A percentile compares a stretch with the other conserved stretches of the same genome.
These are phyloP conservation scores for Clausena lansium DNA, from an alignment of 345 rosid genomes.

Conservation along the genomic window DNA sequence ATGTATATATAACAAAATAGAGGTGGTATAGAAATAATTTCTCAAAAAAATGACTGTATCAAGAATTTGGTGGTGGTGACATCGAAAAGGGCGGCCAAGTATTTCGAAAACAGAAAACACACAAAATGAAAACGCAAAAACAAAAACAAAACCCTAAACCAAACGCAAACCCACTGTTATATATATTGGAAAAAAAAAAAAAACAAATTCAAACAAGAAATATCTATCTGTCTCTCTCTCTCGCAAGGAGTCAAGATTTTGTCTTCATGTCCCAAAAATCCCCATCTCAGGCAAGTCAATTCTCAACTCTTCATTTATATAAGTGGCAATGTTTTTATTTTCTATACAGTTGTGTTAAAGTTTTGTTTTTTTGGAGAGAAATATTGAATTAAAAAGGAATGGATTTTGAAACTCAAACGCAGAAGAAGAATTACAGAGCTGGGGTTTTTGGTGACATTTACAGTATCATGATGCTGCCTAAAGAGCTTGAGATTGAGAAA, in stretches of 20 bases:
- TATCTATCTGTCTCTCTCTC: background rate
- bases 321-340: background rate
- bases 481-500: constrained; percentile 53
- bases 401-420: constrained; percentile 50
- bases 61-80: too few species aligned
- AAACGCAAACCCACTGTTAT: background rate
- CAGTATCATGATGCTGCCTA: constrained; percentile 57
- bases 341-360: background rate
- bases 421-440: constrained; percentile 40
- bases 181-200: background rate
- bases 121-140: background rate
- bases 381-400: background rate
- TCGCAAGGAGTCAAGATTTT: background rate
- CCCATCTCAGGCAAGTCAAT: constrained; percentile 33
- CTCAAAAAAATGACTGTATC: too few species aligned
- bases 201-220: background rate
- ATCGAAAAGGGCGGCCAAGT: background rate
- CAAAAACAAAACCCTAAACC: constrained; percentile 15
- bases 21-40: too few species aligned
- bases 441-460: constrained; percentile 49
- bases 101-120: constrained; percentile 14
- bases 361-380: background rate
- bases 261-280: constrained; percentile 31
- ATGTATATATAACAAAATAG: too few species aligned
- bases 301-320: background rate